phyloP scores from a whole-genome alignment of 129 eudicot species.

The Gnaphalium uliginosum region DNA sequence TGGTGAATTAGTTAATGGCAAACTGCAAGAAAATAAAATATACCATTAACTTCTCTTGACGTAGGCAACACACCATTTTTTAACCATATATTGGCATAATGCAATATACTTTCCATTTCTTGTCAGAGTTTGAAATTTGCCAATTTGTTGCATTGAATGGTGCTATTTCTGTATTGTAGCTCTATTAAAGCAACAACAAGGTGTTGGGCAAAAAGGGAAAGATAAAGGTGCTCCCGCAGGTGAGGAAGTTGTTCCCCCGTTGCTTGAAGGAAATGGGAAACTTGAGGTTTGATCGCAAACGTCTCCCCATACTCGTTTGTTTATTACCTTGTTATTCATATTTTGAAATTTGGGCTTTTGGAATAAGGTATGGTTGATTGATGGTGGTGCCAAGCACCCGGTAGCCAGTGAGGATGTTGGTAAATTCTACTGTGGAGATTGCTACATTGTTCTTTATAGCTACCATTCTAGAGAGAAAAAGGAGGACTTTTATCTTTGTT shows the following conservation, averaged over 20 bases:
- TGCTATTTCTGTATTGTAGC: conserved; percentile 42
- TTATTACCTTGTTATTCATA: not conserved
- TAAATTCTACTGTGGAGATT: conserved; percentile 94
- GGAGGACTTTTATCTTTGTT: conserved; percentile 88
- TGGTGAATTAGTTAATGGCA: not conserved
- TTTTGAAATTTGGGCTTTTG: conserved; percentile 16
- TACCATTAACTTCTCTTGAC: not conserved
- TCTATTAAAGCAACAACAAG: conserved; percentile 98
- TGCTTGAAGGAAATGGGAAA: conserved; percentile 90
- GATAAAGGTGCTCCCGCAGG: conserved; percentile 63
- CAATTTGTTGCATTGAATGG: not conserved
- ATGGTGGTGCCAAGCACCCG: conserved; percentile 75
- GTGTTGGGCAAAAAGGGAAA: conserved; percentile 70
- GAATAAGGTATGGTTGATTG: conserved; percentile 78
- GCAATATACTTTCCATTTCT: not conserved
- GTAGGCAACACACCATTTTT: not conserved
- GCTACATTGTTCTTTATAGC: conserved; percentile 88
- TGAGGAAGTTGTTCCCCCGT: conserved; percentile 90
- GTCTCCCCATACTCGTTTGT: not conserved
- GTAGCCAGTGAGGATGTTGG: conserved; percentile 80
- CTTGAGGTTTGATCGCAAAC: conserved; percentile 58
- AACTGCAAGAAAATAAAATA: not conserved
- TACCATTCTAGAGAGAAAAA: conserved; percentile 88
- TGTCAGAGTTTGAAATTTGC: not conserved
- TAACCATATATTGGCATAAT: not conserved